Evolutionary conservation across 768 basidiomycete genomes (phyloP).

Genomic region (Strobilomyces echinocephalus): DNA sequence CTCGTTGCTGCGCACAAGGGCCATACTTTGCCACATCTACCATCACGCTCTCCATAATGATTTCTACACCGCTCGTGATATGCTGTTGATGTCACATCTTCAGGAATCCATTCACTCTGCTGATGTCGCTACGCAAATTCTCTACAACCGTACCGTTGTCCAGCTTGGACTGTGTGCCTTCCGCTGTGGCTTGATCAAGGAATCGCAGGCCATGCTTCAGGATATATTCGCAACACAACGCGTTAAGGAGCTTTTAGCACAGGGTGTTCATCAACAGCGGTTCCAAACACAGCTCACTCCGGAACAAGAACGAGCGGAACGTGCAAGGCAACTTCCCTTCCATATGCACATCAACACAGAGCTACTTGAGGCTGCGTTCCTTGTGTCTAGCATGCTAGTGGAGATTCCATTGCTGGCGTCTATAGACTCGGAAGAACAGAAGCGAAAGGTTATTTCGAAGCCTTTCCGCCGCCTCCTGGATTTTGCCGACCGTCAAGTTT

Average conservation of each 20-base stretch:
- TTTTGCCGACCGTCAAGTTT: slow-evolving; percentile 95
- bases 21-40: slow-evolving; percentile 97
- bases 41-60: slow-evolving; percentile 96
- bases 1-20: slow-evolving; percentile 88
- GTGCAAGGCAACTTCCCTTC: slow-evolving; percentile 94
- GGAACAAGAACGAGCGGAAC: slow-evolving; percentile 96
- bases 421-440: slow-evolving; percentile 90
- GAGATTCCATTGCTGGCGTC: slow-evolving; percentile 94
- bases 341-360: slow-evolving; percentile 99
- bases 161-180: slow-evolving; percentile 97
- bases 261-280: slow-evolving; percentile 91
- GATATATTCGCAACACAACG: slow-evolving; percentile 97
- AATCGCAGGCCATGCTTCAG: slow-evolving; percentile 86
- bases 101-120: slow-evolving; percentile 96
- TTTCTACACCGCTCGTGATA: slow-evolving; percentile 94
- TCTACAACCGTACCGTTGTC: slow-evolving; percentile 96
- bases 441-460: slow-evolving; percentile 91
- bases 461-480: slow-evolving; percentile 93
- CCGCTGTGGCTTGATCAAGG: slow-evolving; percentile 89
- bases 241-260: slow-evolving; percentile 95
- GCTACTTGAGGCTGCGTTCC: slow-evolving; percentile 92
- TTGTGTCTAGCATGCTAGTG: slow-evolving; percentile 97
- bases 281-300: slow-evolving; percentile 76
- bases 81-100: slow-evolving; percentile 97
- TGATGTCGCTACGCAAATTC: slow-evolving; percentile 94